These are phyloP conservation scores for Salix arbutifolia DNA, from an alignment of 345 rosid genomes.

Conservation along the genomic window DNA sequence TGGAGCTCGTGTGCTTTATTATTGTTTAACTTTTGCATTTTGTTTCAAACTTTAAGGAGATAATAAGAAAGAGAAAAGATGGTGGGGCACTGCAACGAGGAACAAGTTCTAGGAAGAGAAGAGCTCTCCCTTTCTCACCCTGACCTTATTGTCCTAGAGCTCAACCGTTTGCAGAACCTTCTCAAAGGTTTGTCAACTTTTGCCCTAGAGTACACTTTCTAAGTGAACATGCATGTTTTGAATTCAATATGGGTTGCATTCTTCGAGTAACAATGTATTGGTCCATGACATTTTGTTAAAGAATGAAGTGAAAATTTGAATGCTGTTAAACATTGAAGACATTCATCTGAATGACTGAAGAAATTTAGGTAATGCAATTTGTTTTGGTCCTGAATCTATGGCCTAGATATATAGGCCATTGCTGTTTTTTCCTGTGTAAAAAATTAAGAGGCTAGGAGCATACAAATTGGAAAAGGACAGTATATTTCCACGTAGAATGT, in stretches of 20 bases:
- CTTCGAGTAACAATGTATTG: too few species aligned
- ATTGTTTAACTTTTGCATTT: neutral
- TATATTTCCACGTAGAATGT: neutral
- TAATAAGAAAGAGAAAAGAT: conserved; percentile 12
- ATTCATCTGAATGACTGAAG: too few species aligned
- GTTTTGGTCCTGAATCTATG: neutral
- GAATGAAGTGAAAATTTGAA: too few species aligned
- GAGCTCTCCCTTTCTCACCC: conserved; percentile 33
- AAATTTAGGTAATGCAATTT: neutral
- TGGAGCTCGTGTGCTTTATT: neutral
- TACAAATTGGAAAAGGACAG: neutral
- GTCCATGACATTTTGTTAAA: too few species aligned
- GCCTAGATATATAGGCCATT: neutral
- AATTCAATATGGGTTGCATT: neutral
- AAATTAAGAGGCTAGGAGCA: neutral
- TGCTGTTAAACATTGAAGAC: too few species aligned
- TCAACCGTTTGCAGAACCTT: conserved; percentile 60
- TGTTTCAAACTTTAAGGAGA: neutral
- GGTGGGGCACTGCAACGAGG: conserved; percentile 34
- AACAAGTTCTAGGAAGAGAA: conserved; percentile 21
- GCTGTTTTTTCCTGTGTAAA: neutral
- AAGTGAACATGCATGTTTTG: neutral
- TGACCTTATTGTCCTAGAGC: conserved; percentile 69
- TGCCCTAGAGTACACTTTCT: neutral
- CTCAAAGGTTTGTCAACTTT: conserved; percentile 45